Conservation (phyloP, 306 rosid species). For the Dalbergia oliveri region DNA sequence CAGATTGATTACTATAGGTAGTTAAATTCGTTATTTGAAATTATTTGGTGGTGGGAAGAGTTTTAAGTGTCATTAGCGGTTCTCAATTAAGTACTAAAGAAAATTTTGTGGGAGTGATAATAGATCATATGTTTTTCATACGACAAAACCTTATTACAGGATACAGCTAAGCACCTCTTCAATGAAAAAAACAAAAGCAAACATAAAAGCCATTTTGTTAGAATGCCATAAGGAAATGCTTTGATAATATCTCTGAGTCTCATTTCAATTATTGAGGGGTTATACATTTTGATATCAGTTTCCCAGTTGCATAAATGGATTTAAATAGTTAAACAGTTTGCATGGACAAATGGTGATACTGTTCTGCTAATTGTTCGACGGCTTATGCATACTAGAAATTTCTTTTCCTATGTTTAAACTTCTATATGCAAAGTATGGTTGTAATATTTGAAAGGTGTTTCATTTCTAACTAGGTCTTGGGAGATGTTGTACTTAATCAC, state of each 20-base stretch:
- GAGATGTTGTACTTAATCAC: conserved; percentile 86
- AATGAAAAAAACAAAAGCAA: not conserved
- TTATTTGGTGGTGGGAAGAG: conserved; percentile 32
- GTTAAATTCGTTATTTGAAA: conserved; percentile 23
- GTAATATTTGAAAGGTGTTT: conserved; percentile 5
- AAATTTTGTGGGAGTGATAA: conserved; percentile 7
- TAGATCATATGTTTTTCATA: conserved; percentile 16
- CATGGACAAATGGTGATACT: conserved; percentile 10
- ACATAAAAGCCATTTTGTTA: not conserved
- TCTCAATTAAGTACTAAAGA: conserved; percentile 19
- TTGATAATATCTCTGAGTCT: not conserved
- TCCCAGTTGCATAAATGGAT: conserved; percentile 32
- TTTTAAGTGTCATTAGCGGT: conserved; percentile 27
- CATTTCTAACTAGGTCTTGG: conserved; percentile 62
- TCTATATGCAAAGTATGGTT: conserved; percentile 11
- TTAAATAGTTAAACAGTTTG: conserved; percentile 24
- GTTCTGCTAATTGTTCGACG: conserved; percentile 18
- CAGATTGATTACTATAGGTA: not conserved
- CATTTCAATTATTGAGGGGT: conserved; percentile 14
- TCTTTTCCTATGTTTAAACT: conserved; percentile 30
- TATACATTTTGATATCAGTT: conserved; percentile 23
- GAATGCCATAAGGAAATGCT: conserved; percentile 23
- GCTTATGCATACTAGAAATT: conserved; percentile 13
- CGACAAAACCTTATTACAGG: conserved; percentile 8
- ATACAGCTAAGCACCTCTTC: conserved; percentile 1